A percentile compares a stretch with the other conserved stretches of the same genome.
Evolutionary conservation across 257 asterid species (phyloP).

Genomic region (Capsicum baccatum): DNA sequence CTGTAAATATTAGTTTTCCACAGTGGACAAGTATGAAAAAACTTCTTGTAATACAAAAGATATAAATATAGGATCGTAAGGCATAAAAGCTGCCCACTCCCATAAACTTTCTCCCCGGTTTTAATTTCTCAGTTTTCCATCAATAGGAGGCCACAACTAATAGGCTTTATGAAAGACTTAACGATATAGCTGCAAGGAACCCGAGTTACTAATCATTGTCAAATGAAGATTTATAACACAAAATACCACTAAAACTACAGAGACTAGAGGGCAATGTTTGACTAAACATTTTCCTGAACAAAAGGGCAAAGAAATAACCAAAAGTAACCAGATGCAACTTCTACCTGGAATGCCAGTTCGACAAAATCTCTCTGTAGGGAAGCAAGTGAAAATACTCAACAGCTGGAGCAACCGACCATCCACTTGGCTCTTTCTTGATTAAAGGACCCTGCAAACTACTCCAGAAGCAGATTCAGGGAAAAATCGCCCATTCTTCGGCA

Average conservation of each 20-base stretch:
- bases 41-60: neutral
- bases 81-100: neutral
- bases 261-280: neutral
- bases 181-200: neutral
- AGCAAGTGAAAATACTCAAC: conserved; percentile 43
- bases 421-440: conserved; percentile 30
- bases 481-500: neutral
- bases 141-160: neutral
- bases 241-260: neutral
- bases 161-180: neutral
- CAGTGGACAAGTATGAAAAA: neutral
- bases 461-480: neutral
- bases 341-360: conserved; percentile 44
- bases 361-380: conserved; percentile 42
- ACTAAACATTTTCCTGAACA: conserved; percentile 4
- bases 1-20: neutral
- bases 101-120: neutral
- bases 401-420: conserved; percentile 36
- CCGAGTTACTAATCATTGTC: neutral
- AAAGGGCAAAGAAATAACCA: neutral
- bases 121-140: neutral
- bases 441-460: conserved; percentile 47
- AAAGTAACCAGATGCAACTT: neutral
- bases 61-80: neutral
- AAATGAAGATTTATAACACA: neutral